phyloP scores from a whole-genome alignment of 345 rosid species.

The Arabidopsis suecica region DNA sequence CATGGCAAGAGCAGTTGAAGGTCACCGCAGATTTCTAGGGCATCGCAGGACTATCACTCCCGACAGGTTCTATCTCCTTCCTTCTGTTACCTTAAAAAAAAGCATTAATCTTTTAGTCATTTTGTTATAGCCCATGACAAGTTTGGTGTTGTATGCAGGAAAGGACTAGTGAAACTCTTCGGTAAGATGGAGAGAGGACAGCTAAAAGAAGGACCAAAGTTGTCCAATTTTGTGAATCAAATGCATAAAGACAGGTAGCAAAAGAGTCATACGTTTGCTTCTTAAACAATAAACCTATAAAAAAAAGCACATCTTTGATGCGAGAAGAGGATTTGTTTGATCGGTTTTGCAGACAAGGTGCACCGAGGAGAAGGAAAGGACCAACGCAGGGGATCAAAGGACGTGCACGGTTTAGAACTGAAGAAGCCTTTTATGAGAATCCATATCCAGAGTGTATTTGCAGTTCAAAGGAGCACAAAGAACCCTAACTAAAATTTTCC shows the following conservation, averaged over 20 bases:
- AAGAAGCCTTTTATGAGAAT: constrained; percentile 92
- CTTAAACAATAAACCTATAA: constrained; percentile 1
- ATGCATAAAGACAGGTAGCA: constrained; percentile 75
- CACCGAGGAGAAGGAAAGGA: constrained; percentile 75
- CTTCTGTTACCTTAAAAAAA: neutral
- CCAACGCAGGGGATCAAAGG: constrained; percentile 76
- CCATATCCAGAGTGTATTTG: constrained; percentile 92
- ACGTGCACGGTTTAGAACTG: constrained; percentile 76
- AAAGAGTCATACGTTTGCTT: constrained; percentile 8
- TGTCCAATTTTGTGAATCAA: constrained; percentile 57
- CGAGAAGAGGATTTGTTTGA: neutral
- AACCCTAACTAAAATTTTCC: neutral
- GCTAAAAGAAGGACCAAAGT: constrained; percentile 52
- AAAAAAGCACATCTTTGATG: neutral
- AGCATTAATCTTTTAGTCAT: neutral
- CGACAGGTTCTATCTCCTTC: constrained; percentile 61
- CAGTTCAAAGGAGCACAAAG: constrained; percentile 48
- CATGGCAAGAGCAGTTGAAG: constrained; percentile 98
- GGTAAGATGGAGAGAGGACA: constrained; percentile 71
- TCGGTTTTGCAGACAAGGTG: constrained; percentile 71
- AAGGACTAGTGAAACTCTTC: constrained; percentile 73
- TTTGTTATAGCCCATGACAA: neutral
- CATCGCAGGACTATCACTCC: constrained; percentile 85
- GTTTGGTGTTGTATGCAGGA: constrained; percentile 52
- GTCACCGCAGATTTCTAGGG: constrained; percentile 93